Percentiles rank a stretch among this genome's conserved stretches.
phyloP scores from a whole-genome alignment of 495 filamentous ascomycete genomes.

The Rhizodiscina lignyota region DNA sequence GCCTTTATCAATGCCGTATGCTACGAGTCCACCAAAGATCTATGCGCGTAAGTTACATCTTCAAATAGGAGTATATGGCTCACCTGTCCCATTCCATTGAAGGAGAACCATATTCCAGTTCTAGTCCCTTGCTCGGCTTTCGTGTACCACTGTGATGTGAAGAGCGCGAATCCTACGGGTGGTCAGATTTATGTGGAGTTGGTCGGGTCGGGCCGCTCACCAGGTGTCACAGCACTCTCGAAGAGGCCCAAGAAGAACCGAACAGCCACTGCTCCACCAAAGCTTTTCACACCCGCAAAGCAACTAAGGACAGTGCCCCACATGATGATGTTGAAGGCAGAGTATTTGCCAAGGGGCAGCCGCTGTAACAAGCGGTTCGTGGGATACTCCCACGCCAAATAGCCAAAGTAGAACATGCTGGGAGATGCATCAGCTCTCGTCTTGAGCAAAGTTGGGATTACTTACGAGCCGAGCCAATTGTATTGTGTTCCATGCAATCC shows the following conservation, averaged over 20 bases:
- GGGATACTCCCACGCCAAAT: conserved; percentile 35
- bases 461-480: conserved; percentile 9
- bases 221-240: conserved; percentile 29
- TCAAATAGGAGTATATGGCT: too few relatives aligned
- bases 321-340: conserved; percentile 24
- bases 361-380: conserved; percentile 41
- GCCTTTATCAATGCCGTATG: conserved; percentile 49
- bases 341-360: conserved; percentile 41
- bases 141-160: conserved; percentile 34
- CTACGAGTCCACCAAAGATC: conserved; percentile 44
- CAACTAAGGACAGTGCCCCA: conserved; percentile 28
- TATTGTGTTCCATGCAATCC: conserved; percentile 6
- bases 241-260: conserved; percentile 34
- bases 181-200: not conserved
- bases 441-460: too few relatives aligned
- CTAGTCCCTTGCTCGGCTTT: conserved; percentile 30
- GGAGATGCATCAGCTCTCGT: too few relatives aligned
- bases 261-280: conserved; percentile 22
- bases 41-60: too few relatives aligned
- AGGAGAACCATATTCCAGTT: conserved; percentile 31
- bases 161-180: conserved; percentile 26
- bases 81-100: too few relatives aligned
- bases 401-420: conserved; percentile 20
- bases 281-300: conserved; percentile 24
- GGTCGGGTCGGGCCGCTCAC: not conserved